Percentiles rank a stretch among this genome's conserved stretches.
Evolutionary conservation across 2,329 filamentous ascomycete genomes (phyloP).

Genomic region (Fusarium sp.): DNA sequence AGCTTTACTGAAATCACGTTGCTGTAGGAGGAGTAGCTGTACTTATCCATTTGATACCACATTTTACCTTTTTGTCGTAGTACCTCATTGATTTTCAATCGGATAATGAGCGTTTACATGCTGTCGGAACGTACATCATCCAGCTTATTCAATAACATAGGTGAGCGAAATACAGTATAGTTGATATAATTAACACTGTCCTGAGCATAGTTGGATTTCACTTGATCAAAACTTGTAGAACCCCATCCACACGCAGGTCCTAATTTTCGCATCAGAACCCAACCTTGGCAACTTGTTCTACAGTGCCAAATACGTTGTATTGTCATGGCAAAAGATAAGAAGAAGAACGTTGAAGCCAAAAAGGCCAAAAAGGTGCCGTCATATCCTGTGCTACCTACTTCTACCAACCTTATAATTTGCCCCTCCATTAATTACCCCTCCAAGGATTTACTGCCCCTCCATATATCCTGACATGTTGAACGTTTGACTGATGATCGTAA

Average conservation of each 20-base stretch:
- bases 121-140: background rate
- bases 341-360: conserved; percentile 62
- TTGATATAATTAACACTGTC: conserved; percentile 21
- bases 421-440: conserved; percentile 40
- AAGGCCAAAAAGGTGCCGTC: conserved; percentile 62
- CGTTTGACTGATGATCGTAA: conserved; percentile 36
- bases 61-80: background rate
- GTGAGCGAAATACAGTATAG: conserved; percentile 18
- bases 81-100: too few relatives aligned
- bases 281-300: conserved; percentile 14
- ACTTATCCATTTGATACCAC: background rate
- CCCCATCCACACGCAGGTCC: conserved; percentile 44
- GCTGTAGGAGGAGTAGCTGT: background rate
- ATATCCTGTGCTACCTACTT: conserved; percentile 15
- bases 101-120: background rate
- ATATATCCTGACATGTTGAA: conserved; percentile 26
- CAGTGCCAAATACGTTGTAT: background rate
- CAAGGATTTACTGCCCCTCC: conserved; percentile 32
- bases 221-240: conserved; percentile 46
- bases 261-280: conserved; percentile 32
- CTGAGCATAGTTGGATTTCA: conserved; percentile 40
- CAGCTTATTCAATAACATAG: background rate
- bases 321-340: conserved; percentile 66
- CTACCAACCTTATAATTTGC: background rate
- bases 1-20: background rate